Percentiles rank a stretch among this genome's conserved stretches.
These are phyloP conservation scores for Glutinoglossum americanum DNA, from an alignment of 495 filamentous ascomycete species.

Conservation along the genomic window DNA sequence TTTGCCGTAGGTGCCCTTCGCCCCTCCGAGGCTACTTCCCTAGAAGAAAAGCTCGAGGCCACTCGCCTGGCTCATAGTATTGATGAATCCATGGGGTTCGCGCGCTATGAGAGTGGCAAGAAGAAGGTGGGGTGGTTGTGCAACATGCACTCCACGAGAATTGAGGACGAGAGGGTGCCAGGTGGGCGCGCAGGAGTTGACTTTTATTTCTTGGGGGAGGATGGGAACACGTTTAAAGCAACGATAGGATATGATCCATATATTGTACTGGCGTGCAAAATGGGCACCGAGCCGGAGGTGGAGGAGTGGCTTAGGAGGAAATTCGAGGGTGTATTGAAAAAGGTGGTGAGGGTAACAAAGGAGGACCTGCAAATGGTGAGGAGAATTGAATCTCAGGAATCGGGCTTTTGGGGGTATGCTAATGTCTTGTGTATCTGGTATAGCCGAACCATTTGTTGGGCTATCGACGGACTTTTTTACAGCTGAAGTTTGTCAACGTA, in stretches of 20 bases:
- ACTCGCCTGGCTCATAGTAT: constrained; percentile 68
- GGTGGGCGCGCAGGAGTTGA: constrained; percentile 80
- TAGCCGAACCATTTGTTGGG: constrained; percentile 80
- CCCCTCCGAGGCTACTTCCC: constrained; percentile 60
- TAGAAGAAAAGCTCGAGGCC: constrained; percentile 70
- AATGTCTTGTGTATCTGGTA: neutral
- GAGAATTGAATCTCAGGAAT: neutral
- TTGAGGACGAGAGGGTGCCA: constrained; percentile 65
- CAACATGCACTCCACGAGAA: constrained; percentile 74
- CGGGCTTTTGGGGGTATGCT: neutral
- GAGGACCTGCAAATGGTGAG: constrained; percentile 66
- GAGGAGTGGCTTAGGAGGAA: constrained; percentile 84
- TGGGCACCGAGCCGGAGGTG: constrained; percentile 71
- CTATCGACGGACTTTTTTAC: constrained; percentile 67
- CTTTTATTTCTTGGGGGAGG: constrained; percentile 91
- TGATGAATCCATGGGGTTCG: constrained; percentile 85
- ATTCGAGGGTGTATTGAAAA: constrained; percentile 71
- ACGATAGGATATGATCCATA: constrained; percentile 94
- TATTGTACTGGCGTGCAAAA: constrained; percentile 78
- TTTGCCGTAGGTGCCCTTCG: constrained; percentile 56
- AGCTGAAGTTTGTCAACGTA: constrained; percentile 74
- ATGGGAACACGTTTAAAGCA: constrained; percentile 85
- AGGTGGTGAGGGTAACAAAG: constrained; percentile 55
- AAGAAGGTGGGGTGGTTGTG: constrained; percentile 80
- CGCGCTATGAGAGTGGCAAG: constrained; percentile 73